These are phyloP conservation scores for Colletotrichum lupini DNA, from an alignment of 2,329 filamentous ascomycete genomes.

Conservation along the genomic window DNA sequence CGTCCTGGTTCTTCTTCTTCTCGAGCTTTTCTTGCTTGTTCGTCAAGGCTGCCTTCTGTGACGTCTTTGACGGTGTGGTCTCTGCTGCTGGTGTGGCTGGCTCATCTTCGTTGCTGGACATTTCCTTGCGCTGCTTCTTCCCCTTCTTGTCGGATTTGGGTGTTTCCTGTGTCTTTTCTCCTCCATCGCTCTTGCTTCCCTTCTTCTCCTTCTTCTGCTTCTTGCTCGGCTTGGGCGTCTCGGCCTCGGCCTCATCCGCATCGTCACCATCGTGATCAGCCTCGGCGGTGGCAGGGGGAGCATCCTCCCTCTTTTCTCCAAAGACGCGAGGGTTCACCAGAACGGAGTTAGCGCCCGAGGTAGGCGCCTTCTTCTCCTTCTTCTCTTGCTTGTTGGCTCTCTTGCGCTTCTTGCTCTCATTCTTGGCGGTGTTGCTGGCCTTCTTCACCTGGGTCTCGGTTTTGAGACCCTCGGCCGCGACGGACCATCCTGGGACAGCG, in stretches of 20 bases:
- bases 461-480: conserved; percentile 78
- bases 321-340: conserved; percentile 85
- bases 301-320: conserved; percentile 66
- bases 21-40: conserved; percentile 23
- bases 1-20: conserved; percentile 34
- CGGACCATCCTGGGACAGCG: conserved; percentile 91
- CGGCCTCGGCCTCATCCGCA: conserved; percentile 7
- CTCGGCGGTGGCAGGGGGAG: conserved; percentile 33
- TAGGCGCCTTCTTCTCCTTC: conserved; percentile 58
- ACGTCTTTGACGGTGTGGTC: conserved; percentile 17
- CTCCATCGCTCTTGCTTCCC: conserved; percentile 38
- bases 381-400: conserved; percentile 44
- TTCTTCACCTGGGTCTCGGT: conserved; percentile 62
- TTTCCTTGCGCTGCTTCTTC: conserved; percentile 46
- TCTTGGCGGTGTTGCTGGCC: conserved; percentile 63
- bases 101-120: conserved; percentile 34
- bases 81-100: background rate
- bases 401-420: conserved; percentile 57
- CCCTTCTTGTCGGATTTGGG: conserved; percentile 46
- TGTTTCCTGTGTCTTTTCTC: conserved; percentile 37
- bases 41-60: conserved; percentile 30
- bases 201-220: conserved; percentile 40
- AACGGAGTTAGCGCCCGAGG: conserved; percentile 75
- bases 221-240: conserved; percentile 25
- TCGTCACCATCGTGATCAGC: conserved; percentile 34